Conservation (phyloP, 164 flowering plant species). For the Tetrastigma voinierianum region DNA sequence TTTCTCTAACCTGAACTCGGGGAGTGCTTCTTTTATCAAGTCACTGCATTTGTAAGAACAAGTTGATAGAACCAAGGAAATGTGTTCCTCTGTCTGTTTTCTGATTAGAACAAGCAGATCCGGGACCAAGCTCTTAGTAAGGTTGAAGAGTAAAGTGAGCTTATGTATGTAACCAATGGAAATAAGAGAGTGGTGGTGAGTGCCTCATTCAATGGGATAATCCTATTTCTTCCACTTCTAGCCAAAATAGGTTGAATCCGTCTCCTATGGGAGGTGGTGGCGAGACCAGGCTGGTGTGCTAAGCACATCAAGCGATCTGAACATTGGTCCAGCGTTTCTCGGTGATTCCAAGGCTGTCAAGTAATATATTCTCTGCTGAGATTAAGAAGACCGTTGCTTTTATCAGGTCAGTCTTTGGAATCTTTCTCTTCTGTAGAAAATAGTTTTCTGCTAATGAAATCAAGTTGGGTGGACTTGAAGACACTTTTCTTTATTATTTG, state of each 20-base stretch:
- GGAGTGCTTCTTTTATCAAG: not conserved
- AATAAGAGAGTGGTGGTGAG: conserved; percentile 73
- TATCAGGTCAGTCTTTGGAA: conserved; percentile 44
- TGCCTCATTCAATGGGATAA: conserved; percentile 82
- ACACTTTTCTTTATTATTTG: not conserved
- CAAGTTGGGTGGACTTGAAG: not conserved
- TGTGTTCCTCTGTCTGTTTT: conserved; percentile 8
- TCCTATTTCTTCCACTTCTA: conserved; percentile 75
- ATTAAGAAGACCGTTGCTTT: conserved; percentile 58
- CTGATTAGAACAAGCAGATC: conserved; percentile 37
- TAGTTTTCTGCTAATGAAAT: not conserved
- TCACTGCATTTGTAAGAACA: not conserved
- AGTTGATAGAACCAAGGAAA: not conserved
- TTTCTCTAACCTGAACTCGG: not conserved
- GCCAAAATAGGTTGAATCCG: conserved; percentile 76
- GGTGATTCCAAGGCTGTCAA: conserved; percentile 75
- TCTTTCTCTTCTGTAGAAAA: conserved; percentile 1
- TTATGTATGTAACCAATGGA: conserved; percentile 59
- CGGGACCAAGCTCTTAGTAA: conserved; percentile 72
- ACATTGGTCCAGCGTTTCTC: conserved; percentile 71
- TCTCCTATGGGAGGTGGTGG: conserved; percentile 77
- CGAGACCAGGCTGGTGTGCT: conserved; percentile 65
- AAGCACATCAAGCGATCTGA: conserved; percentile 72
- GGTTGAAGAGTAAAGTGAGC: conserved; percentile 79
- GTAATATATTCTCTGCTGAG: conserved; percentile 61